A percentile compares a stretch with the other conserved stretches of the same genome.
These are phyloP conservation scores for Cladosporium colombiae DNA, from an alignment of 2,329 filamentous ascomycete species.

Conservation along the genomic window DNA sequence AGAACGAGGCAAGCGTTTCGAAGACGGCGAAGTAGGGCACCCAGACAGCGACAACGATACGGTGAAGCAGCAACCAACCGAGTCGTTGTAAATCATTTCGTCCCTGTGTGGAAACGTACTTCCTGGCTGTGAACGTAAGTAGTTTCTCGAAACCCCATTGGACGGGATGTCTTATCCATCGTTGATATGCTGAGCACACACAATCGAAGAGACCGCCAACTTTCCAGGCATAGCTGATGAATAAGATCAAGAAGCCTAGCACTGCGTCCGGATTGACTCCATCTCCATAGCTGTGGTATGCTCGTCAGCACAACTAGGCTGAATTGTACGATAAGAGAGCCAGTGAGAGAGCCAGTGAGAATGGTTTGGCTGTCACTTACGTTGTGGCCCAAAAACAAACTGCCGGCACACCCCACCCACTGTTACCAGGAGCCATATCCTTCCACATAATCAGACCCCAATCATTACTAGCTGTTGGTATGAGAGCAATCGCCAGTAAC, in stretches of 20 bases:
- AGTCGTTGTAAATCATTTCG: too few relatives aligned
- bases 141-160: constrained; percentile 24
- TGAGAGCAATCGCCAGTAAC: constrained; percentile 27
- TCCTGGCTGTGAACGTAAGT: constrained; percentile 19
- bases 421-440: neutral
- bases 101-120: constrained; percentile 2
- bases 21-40: constrained; percentile 24
- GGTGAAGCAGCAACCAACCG: constrained; percentile 14
- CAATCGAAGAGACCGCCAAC: constrained; percentile 26
- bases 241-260: constrained; percentile 26
- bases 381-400: constrained; percentile 26
- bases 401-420: constrained; percentile 24
- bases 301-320: neutral
- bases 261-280: constrained; percentile 30
- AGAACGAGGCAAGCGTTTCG: constrained; percentile 29
- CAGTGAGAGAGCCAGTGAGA: neutral
- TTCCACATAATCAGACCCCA: constrained; percentile 23
- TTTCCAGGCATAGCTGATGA: constrained; percentile 33
- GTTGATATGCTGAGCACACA: constrained; percentile 21
- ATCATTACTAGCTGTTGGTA: constrained; percentile 27
- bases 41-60: constrained; percentile 20
- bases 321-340: neutral
- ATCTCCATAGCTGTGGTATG: constrained; percentile 9
- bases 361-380: neutral
- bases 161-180: constrained; percentile 24